Base-by-base conservation (phyloP, 1,139 yeast species). In the Candida sojae region DNA sequence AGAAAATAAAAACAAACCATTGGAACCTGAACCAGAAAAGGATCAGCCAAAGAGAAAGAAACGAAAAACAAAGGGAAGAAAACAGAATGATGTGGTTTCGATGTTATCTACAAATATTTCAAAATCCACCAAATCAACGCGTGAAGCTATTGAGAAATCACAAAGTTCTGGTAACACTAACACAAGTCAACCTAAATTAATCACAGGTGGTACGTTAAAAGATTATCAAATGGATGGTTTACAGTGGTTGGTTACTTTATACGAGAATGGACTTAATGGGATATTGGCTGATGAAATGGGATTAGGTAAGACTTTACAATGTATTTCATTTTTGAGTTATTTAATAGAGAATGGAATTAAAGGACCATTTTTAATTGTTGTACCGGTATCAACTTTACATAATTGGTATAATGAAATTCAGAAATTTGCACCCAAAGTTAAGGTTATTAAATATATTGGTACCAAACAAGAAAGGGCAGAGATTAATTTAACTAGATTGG, bases 271-370 rank as follows among this genome's bases (percentile, higher is more conserved):
- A 0, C 73, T 93, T 32, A 93, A 93, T 66, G 99, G 99, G 3
- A 91, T 93, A 33, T 70, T 93, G 30, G 98, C 98, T 0, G 98
- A 93, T 66, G 98, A 92, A 64, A 93, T 92, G 98, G 98, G 98
- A 0, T 71, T 91, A 38, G 98, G 99, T 5, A 92, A 92, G 62
- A 93, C 98, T 0, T 67, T 92, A 10, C 97, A 92, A 63, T 86
- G 95, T 42, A 88, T 93, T 48, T 79, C 96, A 0, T 76, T 92
- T 53, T 60, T 92, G 11, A 82, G 90, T 9, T 89, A 86, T 61
- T 71, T 93, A 40, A 79, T 87, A 40, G 97, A 90, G 56, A 83
- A 89, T 61, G 92, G 88, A 2, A 80, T 90, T 2, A 66, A 68
- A 25, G 98, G 98, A 0, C 97, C 97, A 0, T 92, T 89, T 60